phyloP scores from a whole-genome alignment of 1,284 basidiomycete species.

The Lignosus rhinocerotis region DNA sequence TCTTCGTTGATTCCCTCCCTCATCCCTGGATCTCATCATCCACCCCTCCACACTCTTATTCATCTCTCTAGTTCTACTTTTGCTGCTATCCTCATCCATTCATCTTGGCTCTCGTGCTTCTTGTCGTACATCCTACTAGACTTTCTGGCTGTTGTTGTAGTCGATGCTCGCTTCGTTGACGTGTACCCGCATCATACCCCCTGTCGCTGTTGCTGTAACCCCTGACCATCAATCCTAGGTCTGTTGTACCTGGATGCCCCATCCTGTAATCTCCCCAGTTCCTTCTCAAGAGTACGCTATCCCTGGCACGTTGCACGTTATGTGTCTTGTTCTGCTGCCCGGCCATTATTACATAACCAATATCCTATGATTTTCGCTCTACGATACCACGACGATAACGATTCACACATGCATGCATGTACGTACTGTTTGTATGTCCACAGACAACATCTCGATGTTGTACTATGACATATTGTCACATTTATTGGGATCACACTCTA shows the following conservation, averaged over 20 bases:
- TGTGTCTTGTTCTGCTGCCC: not conserved
- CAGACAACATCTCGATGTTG: not conserved
- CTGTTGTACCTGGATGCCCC: not conserved
- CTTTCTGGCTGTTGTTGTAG: slow-evolving; percentile 5
- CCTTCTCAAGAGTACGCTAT: slow-evolving; percentile 13
- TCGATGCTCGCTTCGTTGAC: not conserved
- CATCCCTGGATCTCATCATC: not conserved
- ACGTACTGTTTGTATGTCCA: not conserved
- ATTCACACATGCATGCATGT: not conserved
- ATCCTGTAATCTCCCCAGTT: not conserved
- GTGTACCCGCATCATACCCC: not conserved
- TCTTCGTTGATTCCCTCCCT: not conserved
- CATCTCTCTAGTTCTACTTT: not conserved
- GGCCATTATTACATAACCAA: not conserved
- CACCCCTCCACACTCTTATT: not conserved
- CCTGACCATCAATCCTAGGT: not conserved
- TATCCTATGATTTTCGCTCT: not conserved
- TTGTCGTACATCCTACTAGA: slow-evolving; percentile 1
- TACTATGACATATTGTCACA: not conserved
- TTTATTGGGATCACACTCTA: not conserved
- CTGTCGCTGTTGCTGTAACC: not conserved
- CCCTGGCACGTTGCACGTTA: not conserved
- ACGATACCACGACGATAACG: not conserved
- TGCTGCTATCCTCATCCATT: slow-evolving; percentile 5
- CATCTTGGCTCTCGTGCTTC: slow-evolving; percentile 8